These are phyloP conservation scores for Calonectria montana DNA, from an alignment of 2,329 filamentous ascomycete species.

Conservation along the genomic window DNA sequence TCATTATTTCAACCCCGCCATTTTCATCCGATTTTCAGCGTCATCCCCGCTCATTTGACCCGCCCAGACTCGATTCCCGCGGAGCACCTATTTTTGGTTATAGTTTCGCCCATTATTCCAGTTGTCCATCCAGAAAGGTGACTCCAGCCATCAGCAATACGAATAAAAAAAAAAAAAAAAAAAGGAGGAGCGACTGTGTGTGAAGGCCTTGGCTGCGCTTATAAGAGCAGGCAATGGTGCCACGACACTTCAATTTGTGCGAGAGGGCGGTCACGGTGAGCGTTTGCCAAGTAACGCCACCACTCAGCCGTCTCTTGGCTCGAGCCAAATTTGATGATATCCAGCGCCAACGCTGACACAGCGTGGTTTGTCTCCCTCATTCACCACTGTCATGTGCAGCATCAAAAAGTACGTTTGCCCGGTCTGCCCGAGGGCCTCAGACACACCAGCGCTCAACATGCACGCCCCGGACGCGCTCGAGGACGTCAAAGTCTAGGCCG, in stretches of 20 bases:
- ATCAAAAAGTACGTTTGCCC: not conserved
- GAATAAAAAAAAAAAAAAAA: not conserved
- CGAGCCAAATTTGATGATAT: conserved; percentile 2
- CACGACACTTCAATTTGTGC: conserved; percentile 1
- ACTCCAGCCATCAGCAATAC: conserved; percentile 8
- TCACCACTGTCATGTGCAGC: not conserved
- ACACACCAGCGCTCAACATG: conserved; percentile 55
- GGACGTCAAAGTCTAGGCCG: conserved; percentile 53
- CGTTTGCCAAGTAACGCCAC: conserved; percentile 20
- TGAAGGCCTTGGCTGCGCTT: not conserved
- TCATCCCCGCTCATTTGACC: not conserved
- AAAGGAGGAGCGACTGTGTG: not conserved
- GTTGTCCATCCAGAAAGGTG: not conserved
- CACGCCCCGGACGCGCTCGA: conserved; percentile 49
- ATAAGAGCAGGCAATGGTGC: not conserved
- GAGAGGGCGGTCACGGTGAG: not conserved
- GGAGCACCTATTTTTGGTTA: not conserved
- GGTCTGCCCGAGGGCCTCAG: conserved; percentile 14
- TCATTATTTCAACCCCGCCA: conserved; percentile 12
- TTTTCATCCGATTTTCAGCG: not conserved
- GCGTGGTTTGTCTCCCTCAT: not conserved
- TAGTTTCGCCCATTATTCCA: not conserved
- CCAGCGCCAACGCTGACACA: not conserved
- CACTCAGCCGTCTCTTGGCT: not conserved
- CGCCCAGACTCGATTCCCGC: not conserved